Percentiles rank a stretch among this genome's conserved stretches.
These are phyloP conservation scores for Cryptococcus sp. DNA, from an alignment of 1,284 basidiomycete species.

Conservation along the genomic window DNA sequence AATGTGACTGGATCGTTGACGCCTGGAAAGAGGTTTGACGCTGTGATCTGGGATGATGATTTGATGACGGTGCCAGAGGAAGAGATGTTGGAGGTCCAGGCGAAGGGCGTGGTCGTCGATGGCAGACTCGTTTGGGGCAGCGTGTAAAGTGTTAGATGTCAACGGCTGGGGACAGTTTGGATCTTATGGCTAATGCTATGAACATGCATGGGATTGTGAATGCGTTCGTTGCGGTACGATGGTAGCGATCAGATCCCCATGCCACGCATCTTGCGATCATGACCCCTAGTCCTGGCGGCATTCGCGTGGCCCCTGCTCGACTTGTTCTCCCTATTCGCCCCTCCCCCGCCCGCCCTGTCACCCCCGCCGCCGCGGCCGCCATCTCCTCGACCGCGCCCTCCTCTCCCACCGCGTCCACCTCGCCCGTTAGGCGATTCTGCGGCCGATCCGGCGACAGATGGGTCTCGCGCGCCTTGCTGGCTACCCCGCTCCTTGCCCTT, in stretches of 20 bases:
- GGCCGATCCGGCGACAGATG: no score
- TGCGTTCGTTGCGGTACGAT: not conserved
- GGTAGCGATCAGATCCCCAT: conserved; percentile 32
- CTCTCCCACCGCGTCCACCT: conserved; percentile 17
- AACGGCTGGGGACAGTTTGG: not conserved
- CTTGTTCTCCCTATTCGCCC: conserved; percentile 38
- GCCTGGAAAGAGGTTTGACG: conserved; percentile 77
- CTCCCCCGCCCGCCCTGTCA: no score
- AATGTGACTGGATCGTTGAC: conserved; percentile 62
- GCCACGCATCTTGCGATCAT: conserved; percentile 48
- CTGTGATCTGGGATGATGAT: conserved; percentile 73
- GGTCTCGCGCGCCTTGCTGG: no score
- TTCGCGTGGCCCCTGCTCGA: conserved; percentile 48
- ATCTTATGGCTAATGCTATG: not conserved
- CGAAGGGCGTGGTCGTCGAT: conserved; percentile 73
- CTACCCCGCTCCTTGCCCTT: conserved; percentile 8
- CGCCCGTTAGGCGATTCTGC: not conserved
- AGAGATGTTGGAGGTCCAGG: conserved; percentile 68
- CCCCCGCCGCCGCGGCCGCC: no score
- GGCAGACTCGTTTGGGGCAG: conserved; percentile 61
- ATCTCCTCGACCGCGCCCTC: conserved; percentile 22
- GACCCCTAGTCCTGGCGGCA: conserved; percentile 47
- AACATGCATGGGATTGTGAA: not conserved
- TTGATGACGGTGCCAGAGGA: conserved; percentile 64
- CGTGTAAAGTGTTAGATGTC: not conserved